Evolutionary conservation across 1,284 basidiomycete genomes (phyloP).

Genomic region (Erythrobasidium hasegawianum): DNA sequence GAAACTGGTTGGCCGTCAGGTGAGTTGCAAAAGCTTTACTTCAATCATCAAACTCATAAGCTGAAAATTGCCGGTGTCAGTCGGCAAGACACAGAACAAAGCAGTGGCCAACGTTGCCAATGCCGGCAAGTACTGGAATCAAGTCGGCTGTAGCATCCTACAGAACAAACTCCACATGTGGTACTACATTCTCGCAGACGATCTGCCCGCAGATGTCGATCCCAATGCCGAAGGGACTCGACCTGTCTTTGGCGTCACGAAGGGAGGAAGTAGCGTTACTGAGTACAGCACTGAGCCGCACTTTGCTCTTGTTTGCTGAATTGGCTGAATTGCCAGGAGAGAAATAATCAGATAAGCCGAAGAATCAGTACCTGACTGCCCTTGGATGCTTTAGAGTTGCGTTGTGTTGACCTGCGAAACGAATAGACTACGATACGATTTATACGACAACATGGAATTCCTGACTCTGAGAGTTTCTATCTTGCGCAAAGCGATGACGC

Average conservation of each 20-base stretch:
- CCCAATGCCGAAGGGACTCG: neutral
- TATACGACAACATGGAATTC: no score
- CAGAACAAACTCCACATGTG: neutral
- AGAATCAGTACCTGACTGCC: no score
- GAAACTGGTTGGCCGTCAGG: neutral
- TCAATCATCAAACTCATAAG: neutral
- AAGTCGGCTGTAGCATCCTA: neutral
- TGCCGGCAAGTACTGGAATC: neutral
- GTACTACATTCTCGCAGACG: slow-evolving; percentile 1
- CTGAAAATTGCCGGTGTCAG: neutral
- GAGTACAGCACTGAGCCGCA: neutral
- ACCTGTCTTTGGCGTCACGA: neutral
- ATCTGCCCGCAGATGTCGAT: neutral
- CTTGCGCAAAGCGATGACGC: no score
- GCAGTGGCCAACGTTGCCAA: neutral
- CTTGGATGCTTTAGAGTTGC: no score
- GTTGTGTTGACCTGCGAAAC: no score
- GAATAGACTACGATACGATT: no score
- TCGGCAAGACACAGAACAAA: neutral
- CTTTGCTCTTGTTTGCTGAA: neutral
- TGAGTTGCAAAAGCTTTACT: neutral
- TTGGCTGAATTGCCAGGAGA: neutral
- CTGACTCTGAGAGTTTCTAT: no score
- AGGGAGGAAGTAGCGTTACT: neutral
- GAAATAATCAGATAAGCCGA: no score